These are phyloP conservation scores for Malassezia equina DNA, from an alignment of 1,284 basidiomycete genomes.

Conservation along the genomic window DNA sequence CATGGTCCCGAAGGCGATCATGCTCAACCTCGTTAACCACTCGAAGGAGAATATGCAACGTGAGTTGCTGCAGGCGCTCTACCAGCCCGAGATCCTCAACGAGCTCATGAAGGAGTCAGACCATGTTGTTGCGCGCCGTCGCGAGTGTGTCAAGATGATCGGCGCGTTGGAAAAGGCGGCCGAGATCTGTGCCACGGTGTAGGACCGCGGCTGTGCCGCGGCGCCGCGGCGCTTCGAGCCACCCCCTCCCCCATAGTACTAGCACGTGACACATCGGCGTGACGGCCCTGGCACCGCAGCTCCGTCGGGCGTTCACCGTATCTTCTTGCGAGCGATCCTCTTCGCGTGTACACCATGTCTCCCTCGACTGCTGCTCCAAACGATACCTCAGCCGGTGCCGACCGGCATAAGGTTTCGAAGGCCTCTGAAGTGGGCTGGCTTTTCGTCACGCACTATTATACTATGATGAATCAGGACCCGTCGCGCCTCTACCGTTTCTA, in stretches of 20 bases:
- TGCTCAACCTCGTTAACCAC: constrained; percentile 79
- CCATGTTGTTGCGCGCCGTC: constrained; percentile 41
- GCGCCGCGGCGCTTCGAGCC: background rate
- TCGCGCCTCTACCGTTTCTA: constrained; percentile 96
- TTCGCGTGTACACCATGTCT: constrained; percentile 11
- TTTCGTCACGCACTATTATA: constrained; percentile 53
- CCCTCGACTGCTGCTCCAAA: constrained; percentile 5
- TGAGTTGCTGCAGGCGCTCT: constrained; percentile 58
- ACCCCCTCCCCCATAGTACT: too few relatives aligned
- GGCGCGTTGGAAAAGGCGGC: constrained; percentile 42
- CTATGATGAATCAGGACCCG: constrained; percentile 94
- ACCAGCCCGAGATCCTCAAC: constrained; percentile 40
- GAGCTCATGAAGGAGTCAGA: constrained; percentile 47
- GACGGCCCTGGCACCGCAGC: background rate
- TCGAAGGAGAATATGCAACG: constrained; percentile 86
- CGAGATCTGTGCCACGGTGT: constrained; percentile 46
- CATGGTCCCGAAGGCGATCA: constrained; percentile 91
- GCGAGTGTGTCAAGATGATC: constrained; percentile 48
- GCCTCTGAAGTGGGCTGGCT: constrained; percentile 48
- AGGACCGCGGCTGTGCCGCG: constrained; percentile 7
- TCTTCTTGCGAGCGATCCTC: background rate
- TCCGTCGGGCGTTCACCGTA: background rate
- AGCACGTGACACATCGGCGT: background rate
- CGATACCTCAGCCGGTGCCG: background rate
- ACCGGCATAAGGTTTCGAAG: constrained; percentile 11